Conservation (phyloP, 2,329 filamentous ascomycete genomes). For the Tolypocladium ovalisporum region DNA sequence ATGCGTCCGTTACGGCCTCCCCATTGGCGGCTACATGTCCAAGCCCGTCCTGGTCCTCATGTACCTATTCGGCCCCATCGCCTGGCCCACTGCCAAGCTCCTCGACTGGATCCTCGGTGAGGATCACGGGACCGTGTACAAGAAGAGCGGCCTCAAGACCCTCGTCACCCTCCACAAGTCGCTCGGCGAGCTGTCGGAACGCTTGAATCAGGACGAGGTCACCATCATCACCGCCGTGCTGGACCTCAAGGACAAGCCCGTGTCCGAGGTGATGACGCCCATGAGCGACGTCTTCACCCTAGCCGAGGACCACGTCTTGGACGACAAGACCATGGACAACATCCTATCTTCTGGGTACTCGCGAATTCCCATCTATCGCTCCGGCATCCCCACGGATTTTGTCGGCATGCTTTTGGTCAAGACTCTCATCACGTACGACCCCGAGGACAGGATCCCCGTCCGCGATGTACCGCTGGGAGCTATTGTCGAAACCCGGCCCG, state of each 20-base stretch:
- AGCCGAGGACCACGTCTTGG: slow-evolving; percentile 86
- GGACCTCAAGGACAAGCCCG: slow-evolving; percentile 91
- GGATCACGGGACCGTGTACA: slow-evolving; percentile 94
- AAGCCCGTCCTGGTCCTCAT: slow-evolving; percentile 80
- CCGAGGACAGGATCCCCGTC: slow-evolving; percentile 79
- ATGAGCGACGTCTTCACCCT: slow-evolving; percentile 97
- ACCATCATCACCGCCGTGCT: slow-evolving; percentile 97
- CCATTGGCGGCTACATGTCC: slow-evolving; percentile 89
- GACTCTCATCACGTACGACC: slow-evolving; percentile 97
- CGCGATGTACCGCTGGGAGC: slow-evolving; percentile 88
- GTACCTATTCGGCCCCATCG: slow-evolving; percentile 82
- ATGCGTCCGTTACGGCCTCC: slow-evolving; percentile 90
- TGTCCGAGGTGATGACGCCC: slow-evolving; percentile 94
- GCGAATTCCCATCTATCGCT: slow-evolving; percentile 84
- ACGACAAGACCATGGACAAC: slow-evolving; percentile 88
- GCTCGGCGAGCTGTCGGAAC: slow-evolving; percentile 73
- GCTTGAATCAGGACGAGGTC: slow-evolving; percentile 93
- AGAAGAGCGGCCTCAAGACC: slow-evolving; percentile 95
- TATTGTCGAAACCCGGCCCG: slow-evolving; percentile 84
- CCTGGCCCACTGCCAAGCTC: slow-evolving; percentile 91
- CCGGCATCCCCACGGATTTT: slow-evolving; percentile 76
- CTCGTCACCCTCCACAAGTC: slow-evolving; percentile 91
- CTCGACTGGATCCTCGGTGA: slow-evolving; percentile 88
- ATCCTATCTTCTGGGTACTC: slow-evolving; percentile 94
- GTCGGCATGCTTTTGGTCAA: slow-evolving; percentile 97